phyloP scores from a whole-genome alignment of 164 flowering plant species.

The Brasenia schreberi region DNA sequence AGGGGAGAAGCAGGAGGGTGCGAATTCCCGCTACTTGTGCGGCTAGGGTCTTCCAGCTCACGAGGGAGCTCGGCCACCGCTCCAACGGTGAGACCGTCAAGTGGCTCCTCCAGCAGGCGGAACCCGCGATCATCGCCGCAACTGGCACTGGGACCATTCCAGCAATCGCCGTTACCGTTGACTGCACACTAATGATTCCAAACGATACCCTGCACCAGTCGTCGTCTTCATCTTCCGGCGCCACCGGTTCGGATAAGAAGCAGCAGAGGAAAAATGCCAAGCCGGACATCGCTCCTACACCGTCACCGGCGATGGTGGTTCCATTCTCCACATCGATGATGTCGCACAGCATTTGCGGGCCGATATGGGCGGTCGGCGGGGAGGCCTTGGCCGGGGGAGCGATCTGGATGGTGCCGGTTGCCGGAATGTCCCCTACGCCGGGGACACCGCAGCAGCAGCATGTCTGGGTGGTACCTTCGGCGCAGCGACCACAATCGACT shows the following conservation, averaged over 20 bases:
- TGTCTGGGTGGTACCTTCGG: background rate
- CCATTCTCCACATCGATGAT: conserved; percentile 1
- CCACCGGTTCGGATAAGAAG: background rate
- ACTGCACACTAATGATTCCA: conserved; percentile 4
- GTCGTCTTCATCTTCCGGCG: conserved; percentile 1
- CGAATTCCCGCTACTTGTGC: conserved; percentile 20
- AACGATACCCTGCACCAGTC: conserved; percentile 1
- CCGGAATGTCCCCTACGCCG: background rate
- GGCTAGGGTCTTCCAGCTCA: conserved; percentile 18
- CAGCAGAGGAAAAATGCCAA: background rate
- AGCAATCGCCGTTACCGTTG: conserved; percentile 7
- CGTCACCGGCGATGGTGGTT: background rate
- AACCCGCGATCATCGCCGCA: conserved; percentile 16
- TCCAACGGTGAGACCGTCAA: conserved; percentile 9
- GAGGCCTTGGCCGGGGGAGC: background rate
- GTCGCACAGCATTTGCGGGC: background rate
- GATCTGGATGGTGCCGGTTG: conserved; percentile 6
- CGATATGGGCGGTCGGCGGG: background rate
- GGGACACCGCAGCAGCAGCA: conserved; percentile 3
- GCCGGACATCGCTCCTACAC: background rate
- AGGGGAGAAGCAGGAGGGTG: conserved; percentile 19
- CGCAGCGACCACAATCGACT: background rate
- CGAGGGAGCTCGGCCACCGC: conserved; percentile 17
- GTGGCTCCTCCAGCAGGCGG: conserved; percentile 17
- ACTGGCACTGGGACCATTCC: conserved; percentile 20